These are phyloP conservation scores for Fusarium newnesense DNA, from an alignment of 2,329 filamentous ascomycete genomes.

Conservation along the genomic window DNA sequence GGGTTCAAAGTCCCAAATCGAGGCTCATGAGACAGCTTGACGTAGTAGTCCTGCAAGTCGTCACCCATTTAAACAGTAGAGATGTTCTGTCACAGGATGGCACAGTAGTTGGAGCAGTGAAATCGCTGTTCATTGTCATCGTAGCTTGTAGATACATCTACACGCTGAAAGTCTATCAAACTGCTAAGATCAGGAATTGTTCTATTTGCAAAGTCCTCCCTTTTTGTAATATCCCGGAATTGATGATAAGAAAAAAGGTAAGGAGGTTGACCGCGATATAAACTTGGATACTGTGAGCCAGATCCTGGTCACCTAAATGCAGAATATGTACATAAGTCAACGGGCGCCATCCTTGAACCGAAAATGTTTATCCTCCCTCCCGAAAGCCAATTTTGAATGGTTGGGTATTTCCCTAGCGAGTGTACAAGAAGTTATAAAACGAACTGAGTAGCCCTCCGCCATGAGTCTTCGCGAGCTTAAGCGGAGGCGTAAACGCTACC, in stretches of 20 bases:
- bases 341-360: slow-evolving; percentile 39
- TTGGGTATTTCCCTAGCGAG: slow-evolving; percentile 49
- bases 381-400: slow-evolving; percentile 40
- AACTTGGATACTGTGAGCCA: slow-evolving; percentile 2
- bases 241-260: slow-evolving; percentile 21
- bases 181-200: slow-evolving; percentile 27
- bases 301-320: slow-evolving; percentile 32
- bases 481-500: slow-evolving; percentile 62
- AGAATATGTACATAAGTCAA: slow-evolving; percentile 48
- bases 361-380: slow-evolving; percentile 36
- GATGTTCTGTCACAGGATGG: not conserved
- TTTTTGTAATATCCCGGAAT: slow-evolving; percentile 24
- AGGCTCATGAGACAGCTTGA: not conserved
- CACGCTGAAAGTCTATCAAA: slow-evolving; percentile 33
- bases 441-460: slow-evolving; percentile 1
- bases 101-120: slow-evolving; percentile 10
- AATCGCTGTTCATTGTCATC: slow-evolving; percentile 39
- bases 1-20: not conserved
- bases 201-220: slow-evolving; percentile 29
- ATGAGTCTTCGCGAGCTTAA: slow-evolving; percentile 30
- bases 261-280: slow-evolving; percentile 11
- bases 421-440: slow-evolving; percentile 52
- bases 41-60: not conserved
- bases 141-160: slow-evolving; percentile 41
- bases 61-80: not conserved